Evolutionary conservation across 371 early-diverging fungal species (phyloP).

Genomic region (Nematocida displodere): DNA sequence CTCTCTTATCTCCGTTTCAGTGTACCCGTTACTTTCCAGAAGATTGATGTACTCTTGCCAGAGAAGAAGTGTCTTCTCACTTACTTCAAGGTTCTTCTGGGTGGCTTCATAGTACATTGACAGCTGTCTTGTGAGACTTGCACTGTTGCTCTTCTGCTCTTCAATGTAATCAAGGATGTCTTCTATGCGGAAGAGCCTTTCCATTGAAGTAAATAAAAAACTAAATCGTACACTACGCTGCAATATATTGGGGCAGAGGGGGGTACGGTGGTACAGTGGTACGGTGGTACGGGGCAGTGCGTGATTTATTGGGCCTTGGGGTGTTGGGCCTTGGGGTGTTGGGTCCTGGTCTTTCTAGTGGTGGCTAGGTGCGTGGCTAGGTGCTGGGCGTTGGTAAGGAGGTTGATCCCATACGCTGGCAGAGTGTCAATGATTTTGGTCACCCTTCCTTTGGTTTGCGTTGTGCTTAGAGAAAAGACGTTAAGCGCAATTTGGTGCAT

Average conservation of each 20-base stretch:
- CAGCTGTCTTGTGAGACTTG: conserved; percentile 52
- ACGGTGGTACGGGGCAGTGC: too few relatives aligned
- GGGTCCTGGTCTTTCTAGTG: too few relatives aligned
- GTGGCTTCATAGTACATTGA: conserved; percentile 59
- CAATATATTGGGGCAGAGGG: too few relatives aligned
- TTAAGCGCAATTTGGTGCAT: conserved; percentile 30
- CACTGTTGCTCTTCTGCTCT: conserved; percentile 41
- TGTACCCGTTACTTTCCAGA: conserved; percentile 50
- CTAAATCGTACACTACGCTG: too few relatives aligned
- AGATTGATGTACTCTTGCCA: conserved; percentile 57
- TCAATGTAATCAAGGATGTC: conserved; percentile 50
- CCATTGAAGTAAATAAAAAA: conserved; percentile 53
- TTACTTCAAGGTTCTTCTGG: conserved; percentile 53
- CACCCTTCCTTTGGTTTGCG: conserved; percentile 17
- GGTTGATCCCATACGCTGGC: conserved; percentile 28
- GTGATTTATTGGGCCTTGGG: neutral
- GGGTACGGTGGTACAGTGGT: too few relatives aligned
- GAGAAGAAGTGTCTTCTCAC: conserved; percentile 33
- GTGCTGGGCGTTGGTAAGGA: conserved; percentile 3
- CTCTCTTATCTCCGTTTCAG: conserved; percentile 46
- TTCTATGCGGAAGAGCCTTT: conserved; percentile 50
- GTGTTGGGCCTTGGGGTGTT: too few relatives aligned
- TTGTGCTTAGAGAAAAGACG: conserved; percentile 37
- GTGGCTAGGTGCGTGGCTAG: neutral
- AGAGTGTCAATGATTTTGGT: conserved; percentile 31